A percentile compares a stretch with the other conserved stretches of the same genome.
Conservation (phyloP, 306 rosid species). For the Fragaria vesca region DNA sequence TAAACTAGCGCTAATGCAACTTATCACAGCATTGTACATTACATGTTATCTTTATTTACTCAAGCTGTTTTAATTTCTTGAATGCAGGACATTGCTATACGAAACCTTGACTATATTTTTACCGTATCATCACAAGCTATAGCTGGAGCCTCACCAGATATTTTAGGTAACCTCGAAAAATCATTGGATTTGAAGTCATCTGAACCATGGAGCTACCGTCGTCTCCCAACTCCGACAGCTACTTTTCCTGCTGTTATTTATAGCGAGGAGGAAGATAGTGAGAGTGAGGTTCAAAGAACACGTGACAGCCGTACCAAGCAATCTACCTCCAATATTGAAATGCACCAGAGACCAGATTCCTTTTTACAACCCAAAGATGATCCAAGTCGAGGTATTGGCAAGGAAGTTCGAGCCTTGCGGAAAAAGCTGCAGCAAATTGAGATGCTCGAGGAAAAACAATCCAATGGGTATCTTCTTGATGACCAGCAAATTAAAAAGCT, state of each 20-base stretch:
- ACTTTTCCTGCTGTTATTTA: slow-evolving; percentile 74
- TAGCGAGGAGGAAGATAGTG: slow-evolving; percentile 86
- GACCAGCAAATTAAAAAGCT: slow-evolving; percentile 92
- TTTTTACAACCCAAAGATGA: slow-evolving; percentile 68
- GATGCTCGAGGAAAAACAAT: slow-evolving; percentile 88
- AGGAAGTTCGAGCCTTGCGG: slow-evolving; percentile 67
- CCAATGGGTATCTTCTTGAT: slow-evolving; percentile 70
- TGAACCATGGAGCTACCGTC: slow-evolving; percentile 85
- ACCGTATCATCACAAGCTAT: slow-evolving; percentile 67
- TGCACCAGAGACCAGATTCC: slow-evolving; percentile 48
- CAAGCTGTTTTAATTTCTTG: slow-evolving; percentile 8
- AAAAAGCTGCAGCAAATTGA: slow-evolving; percentile 97
- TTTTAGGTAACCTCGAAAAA: slow-evolving; percentile 75
- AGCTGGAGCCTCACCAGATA: slow-evolving; percentile 61
- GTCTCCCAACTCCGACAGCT: slow-evolving; percentile 88
- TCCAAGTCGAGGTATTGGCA: slow-evolving; percentile 43
- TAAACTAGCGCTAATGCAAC: background rate
- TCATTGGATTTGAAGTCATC: slow-evolving; percentile 75
- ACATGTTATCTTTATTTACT: slow-evolving; percentile 1
- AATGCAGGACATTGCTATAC: slow-evolving; percentile 78
- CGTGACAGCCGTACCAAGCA: slow-evolving; percentile 45
- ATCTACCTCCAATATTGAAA: slow-evolving; percentile 37
- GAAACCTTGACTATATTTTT: slow-evolving; percentile 82
- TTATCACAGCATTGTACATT: background rate
- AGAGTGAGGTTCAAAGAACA: slow-evolving; percentile 53